phyloP scores from a whole-genome alignment of 805 yeast genomes.

The Ogataea trehaloabstinens region DNA sequence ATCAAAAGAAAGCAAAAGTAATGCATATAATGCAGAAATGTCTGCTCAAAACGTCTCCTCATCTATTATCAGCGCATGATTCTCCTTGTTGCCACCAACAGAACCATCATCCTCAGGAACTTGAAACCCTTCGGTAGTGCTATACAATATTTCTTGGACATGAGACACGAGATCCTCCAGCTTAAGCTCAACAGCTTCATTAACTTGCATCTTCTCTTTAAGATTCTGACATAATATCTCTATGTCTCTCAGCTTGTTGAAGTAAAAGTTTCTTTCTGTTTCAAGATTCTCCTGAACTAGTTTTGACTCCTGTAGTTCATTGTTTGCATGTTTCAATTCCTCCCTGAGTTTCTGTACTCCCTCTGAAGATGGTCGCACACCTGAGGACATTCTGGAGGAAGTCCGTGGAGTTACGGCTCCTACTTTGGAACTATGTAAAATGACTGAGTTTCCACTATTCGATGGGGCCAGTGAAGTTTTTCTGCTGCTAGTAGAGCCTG shows the following conservation, averaged over 20 bases:
- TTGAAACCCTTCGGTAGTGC: conserved; percentile 83
- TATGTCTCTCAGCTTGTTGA: conserved; percentile 82
- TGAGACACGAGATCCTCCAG: conserved; percentile 49
- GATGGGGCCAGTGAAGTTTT: conserved; percentile 19
- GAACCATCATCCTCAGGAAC: conserved; percentile 40
- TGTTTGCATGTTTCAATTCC: conserved; percentile 48
- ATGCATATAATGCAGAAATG: background rate
- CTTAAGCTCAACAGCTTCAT: conserved; percentile 22
- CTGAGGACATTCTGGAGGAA: conserved; percentile 10
- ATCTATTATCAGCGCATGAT: conserved; percentile 29
- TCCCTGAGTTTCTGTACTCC: conserved; percentile 27
- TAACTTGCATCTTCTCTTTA: conserved; percentile 45
- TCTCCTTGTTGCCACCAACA: conserved; percentile 12
- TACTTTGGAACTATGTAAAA: conserved; percentile 2
- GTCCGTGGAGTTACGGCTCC: conserved; percentile 7
- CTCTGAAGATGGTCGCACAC: conserved; percentile 1
- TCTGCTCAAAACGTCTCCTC: conserved; percentile 33
- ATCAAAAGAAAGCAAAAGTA: background rate
- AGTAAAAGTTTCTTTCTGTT: conserved; percentile 87
- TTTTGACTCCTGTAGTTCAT: conserved; percentile 56
- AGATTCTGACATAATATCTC: conserved; percentile 75
- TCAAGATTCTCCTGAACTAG: conserved; percentile 65
- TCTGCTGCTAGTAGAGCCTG: conserved; percentile 20
- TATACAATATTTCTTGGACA: conserved; percentile 73
- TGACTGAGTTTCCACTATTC: background rate